Evolutionary conservation across 2,329 filamentous ascomycete species (phyloP), one percentile per base, ranked within the genome.

Genomic region (Ceratocystis papillata): DNA sequence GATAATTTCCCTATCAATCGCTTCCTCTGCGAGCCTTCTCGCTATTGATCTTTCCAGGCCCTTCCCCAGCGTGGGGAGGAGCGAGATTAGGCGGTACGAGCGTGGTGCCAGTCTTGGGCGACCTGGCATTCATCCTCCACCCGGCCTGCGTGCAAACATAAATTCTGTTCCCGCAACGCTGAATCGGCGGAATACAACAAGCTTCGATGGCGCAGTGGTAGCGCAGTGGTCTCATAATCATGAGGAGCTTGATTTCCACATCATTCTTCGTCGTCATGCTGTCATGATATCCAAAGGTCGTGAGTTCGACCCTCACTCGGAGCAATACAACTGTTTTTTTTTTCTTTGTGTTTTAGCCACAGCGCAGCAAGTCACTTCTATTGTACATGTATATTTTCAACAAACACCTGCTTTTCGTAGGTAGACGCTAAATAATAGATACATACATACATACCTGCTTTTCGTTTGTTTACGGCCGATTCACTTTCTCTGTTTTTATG

Each of bases 251-350:
- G 66, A 50, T 67, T 63, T 63, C 61, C 25, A 33, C 10, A 37
- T 37, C 33, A 37, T 37, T 37, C 33, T 37, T 12, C 33, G 10
- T 37, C 3, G 17, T 30, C 12, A 59, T 30, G 22, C 10, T 59
- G 22, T 59, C 53, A 64, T 67, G 62, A 62, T 53, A 69, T 69
- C 68, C 66, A 67, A 69, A 69, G 68, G 65, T 69, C 68, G 65
- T 67, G 68, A 67, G 68, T 69, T 69, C 68, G 68, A 69, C 65
- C 68, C 68, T 69, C 66, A 67, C 65, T 67, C 63, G 65, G 68
- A 67, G 64, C 68, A 69, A 10, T 6, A 1, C 17, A 28, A 59
- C 59, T 57, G 2, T 62, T 20, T 25, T 33, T 25, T 33, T 28
- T 45, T 62, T 62, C 17, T 48, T 28, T 46, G 15, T 45, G 28